Evolutionary conservation across 352 stramenopile genomes (phyloP).

Genomic region (Phytophthora sojae): DNA sequence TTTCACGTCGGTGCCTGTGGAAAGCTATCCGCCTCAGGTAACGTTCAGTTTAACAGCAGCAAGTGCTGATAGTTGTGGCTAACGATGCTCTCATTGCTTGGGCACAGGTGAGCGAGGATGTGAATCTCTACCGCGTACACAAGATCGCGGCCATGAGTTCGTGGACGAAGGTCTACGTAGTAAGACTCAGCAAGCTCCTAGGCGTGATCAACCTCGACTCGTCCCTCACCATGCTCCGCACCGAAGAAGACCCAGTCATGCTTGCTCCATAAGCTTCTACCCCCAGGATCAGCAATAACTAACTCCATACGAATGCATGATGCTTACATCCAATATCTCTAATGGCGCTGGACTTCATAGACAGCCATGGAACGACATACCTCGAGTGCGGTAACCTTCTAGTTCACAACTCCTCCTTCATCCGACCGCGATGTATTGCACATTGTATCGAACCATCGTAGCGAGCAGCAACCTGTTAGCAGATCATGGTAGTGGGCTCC

Average conservation of each 20-base stretch:
- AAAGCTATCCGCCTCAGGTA: conserved; percentile 85
- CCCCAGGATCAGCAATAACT: not conserved
- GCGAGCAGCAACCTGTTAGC: conserved; percentile 8
- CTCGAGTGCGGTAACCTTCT: no score
- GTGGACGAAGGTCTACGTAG: conserved; percentile 89
- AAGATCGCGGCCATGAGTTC: conserved; percentile 81
- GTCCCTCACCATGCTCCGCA: conserved; percentile 63
- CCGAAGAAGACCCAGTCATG: conserved; percentile 61
- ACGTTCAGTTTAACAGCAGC: not conserved
- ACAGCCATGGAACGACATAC: not conserved
- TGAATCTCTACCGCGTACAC: conserved; percentile 80
- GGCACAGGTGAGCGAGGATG: conserved; percentile 64
- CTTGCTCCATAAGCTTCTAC: conserved; percentile 22
- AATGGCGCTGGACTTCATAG: not conserved
- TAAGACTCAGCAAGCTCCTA: conserved; percentile 72
- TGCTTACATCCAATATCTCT: not conserved
- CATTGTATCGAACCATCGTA: not conserved
- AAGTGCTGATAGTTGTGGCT: not conserved
- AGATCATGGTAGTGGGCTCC: conserved; percentile 20
- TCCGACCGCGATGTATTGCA: not conserved
- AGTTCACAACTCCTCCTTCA: no score
- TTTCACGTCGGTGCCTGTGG: conserved; percentile 74
- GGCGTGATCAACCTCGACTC: conserved; percentile 79
- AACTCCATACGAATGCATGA: not conserved
- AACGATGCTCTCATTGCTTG: not conserved